phyloP scores from a whole-genome alignment of 257 asterid genomes.

The Fraxinus anomala region DNA sequence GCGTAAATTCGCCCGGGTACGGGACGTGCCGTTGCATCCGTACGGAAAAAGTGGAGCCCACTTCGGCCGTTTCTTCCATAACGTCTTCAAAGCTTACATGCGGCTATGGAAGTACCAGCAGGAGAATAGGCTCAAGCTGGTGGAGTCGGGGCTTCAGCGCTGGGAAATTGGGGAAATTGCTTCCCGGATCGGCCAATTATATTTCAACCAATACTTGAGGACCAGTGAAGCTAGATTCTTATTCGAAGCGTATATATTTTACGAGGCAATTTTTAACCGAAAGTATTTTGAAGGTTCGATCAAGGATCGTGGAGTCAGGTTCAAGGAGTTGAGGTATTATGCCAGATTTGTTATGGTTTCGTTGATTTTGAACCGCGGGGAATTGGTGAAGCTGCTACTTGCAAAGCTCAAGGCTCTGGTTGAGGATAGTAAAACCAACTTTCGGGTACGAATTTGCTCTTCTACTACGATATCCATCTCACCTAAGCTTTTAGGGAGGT shows the following conservation, averaged over 20 bases:
- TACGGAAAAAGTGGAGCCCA: slow-evolving; percentile 62
- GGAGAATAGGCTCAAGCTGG: slow-evolving; percentile 69
- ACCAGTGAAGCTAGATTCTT: slow-evolving; percentile 90
- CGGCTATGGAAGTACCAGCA: slow-evolving; percentile 91
- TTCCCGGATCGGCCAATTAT: slow-evolving; percentile 95
- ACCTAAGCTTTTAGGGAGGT: neutral
- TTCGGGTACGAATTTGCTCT: slow-evolving; percentile 60
- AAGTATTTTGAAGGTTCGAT: slow-evolving; percentile 80
- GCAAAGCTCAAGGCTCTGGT: slow-evolving; percentile 76
- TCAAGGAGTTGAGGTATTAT: slow-evolving; percentile 88
- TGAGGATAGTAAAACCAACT: slow-evolving; percentile 68
- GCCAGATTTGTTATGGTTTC: slow-evolving; percentile 92
- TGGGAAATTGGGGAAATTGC: slow-evolving; percentile 99
- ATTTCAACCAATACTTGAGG: slow-evolving; percentile 83
- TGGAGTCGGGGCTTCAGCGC: slow-evolving; percentile 77
- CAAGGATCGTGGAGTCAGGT: slow-evolving; percentile 77
- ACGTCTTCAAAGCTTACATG: slow-evolving; percentile 83
- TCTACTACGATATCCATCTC: slow-evolving; percentile 17
- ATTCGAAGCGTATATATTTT: slow-evolving; percentile 81
- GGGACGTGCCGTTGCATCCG: slow-evolving; percentile 87
- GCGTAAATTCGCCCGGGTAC: slow-evolving; percentile 83
- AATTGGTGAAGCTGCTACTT: slow-evolving; percentile 71
- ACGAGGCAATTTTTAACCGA: slow-evolving; percentile 83
- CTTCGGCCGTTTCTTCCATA: slow-evolving; percentile 64
- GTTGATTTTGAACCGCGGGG: slow-evolving; percentile 66